These are phyloP conservation scores for Pestalotiopsis sp. DNA, from an alignment of 2,329 filamentous ascomycete genomes.

Conservation along the genomic window DNA sequence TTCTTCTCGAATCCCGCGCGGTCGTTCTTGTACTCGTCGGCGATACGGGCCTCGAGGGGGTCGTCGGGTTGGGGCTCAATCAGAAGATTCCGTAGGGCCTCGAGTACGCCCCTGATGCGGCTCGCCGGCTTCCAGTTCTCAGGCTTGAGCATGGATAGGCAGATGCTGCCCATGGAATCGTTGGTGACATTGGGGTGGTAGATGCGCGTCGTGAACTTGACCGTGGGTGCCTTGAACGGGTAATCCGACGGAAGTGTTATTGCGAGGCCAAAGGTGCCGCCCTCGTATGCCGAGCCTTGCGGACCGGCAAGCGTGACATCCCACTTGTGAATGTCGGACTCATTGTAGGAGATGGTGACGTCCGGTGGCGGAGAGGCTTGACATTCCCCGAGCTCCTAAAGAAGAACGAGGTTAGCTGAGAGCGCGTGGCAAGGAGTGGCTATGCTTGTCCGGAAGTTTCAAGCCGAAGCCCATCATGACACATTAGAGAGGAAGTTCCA, in stretches of 20 bases:
- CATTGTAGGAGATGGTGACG: slow-evolving; percentile 44
- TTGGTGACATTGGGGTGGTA: slow-evolving; percentile 96
- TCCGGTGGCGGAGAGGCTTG: slow-evolving; percentile 45
- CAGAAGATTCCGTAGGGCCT: slow-evolving; percentile 73
- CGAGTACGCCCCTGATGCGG: slow-evolving; percentile 72
- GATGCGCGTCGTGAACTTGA: slow-evolving; percentile 84
- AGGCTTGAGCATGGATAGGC: slow-evolving; percentile 76
- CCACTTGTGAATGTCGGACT: slow-evolving; percentile 53
- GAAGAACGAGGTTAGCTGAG: neutral
- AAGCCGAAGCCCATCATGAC: neutral
- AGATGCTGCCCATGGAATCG: slow-evolving; percentile 82
- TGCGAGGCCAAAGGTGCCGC: slow-evolving; percentile 72
- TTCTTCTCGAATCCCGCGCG: slow-evolving; percentile 70
- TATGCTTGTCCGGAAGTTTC: neutral
- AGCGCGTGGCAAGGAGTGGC: neutral
- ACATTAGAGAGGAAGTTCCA: neutral
- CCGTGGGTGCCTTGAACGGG: slow-evolving; percentile 82
- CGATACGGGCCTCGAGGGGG: slow-evolving; percentile 82
- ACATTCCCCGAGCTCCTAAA: slow-evolving; percentile 57
- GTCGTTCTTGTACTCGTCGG: slow-evolving; percentile 77
- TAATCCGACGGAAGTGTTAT: slow-evolving; percentile 77
- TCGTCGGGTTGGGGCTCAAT: slow-evolving; percentile 85
- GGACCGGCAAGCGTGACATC: slow-evolving; percentile 49
- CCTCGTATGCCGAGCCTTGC: slow-evolving; percentile 48
- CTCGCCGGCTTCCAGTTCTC: slow-evolving; percentile 92